Percentiles rank a stretch among this genome's conserved stretches.
Evolutionary conservation across 2,329 filamentous ascomycete species (phyloP).

Genomic region (Fusarium sp.): DNA sequence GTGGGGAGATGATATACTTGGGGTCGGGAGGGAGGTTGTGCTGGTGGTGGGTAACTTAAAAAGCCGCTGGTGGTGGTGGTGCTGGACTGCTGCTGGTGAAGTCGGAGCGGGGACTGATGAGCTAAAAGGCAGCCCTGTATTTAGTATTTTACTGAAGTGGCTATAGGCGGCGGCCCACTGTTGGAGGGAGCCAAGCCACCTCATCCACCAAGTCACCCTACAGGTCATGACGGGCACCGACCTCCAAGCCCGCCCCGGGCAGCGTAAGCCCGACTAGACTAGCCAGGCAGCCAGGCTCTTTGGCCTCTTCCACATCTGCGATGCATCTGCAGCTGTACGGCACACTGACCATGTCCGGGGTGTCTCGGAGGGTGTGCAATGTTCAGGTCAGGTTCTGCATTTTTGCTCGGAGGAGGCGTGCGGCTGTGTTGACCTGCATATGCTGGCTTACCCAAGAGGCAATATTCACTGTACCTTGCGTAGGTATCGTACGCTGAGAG

Average conservation of each 20-base stretch:
- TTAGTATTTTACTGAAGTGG: constrained; percentile 30
- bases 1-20: constrained; percentile 54
- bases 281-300: not conserved
- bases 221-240: not conserved
- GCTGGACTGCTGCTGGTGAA: not conserved
- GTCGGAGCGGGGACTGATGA: constrained; percentile 10
- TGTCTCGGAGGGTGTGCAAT: constrained; percentile 25
- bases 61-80: not conserved
- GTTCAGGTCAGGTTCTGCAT: not conserved
- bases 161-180: constrained; percentile 30
- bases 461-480: constrained; percentile 11
- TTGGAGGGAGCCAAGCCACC: constrained; percentile 38
- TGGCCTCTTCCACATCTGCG: constrained; percentile 15
- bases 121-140: constrained; percentile 34
- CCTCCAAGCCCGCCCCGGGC: not conserved
- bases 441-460: constrained; percentile 32
- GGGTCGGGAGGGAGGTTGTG: not conserved
- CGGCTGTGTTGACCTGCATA: constrained; percentile 38
- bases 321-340: constrained; percentile 35
- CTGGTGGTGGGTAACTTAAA: constrained; percentile 12
- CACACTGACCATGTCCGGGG: constrained; percentile 34
- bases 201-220: not conserved
- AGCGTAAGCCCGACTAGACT: not conserved
- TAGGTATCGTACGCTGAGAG: not conserved
- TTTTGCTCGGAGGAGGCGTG: constrained; percentile 35